Conservation (phyloP, 2,329 filamentous ascomycete species). For the Botryotinia convoluta region DNA sequence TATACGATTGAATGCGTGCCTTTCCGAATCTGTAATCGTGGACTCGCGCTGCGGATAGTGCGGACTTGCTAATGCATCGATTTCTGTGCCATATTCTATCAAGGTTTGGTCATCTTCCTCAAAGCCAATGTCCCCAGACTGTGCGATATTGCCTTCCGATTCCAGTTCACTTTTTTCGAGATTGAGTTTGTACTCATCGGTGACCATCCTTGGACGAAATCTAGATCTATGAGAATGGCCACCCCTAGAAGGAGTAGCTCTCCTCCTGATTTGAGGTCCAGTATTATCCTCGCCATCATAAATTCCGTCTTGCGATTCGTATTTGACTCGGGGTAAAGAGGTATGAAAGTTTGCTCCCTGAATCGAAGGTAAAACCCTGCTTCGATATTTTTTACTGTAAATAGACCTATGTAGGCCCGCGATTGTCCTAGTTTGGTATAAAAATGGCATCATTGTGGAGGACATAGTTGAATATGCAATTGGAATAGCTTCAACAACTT, state of each 20-base stretch:
- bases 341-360: slow-evolving; percentile 5
- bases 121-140: slow-evolving; percentile 17
- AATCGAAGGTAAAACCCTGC: background rate
- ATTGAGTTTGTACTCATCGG: background rate
- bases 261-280: background rate
- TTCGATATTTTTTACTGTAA: background rate
- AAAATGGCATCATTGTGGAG: slow-evolving; percentile 57
- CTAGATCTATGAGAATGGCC: background rate
- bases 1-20: slow-evolving; percentile 50
- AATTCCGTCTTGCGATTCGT: background rate
- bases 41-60: slow-evolving; percentile 37
- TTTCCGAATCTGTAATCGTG: slow-evolving; percentile 58
- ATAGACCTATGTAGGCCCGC: slow-evolving; percentile 19
- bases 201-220: background rate
- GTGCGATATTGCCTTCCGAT: slow-evolving; percentile 4
- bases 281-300: background rate
- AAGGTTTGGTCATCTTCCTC: slow-evolving; percentile 23
- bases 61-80: slow-evolving; percentile 28
- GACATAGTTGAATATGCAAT: slow-evolving; percentile 22
- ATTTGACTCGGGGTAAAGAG: slow-evolving; percentile 5
- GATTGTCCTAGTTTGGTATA: slow-evolving; percentile 70
- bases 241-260: background rate
- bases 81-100: slow-evolving; percentile 24
- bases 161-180: slow-evolving; percentile 14
- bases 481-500: slow-evolving; percentile 20